Percentiles rank a stretch among this genome's conserved stretches.
These are phyloP conservation scores for Anthracocystis walkeri DNA, from an alignment of 1,284 basidiomycete species.

Conservation along the genomic window DNA sequence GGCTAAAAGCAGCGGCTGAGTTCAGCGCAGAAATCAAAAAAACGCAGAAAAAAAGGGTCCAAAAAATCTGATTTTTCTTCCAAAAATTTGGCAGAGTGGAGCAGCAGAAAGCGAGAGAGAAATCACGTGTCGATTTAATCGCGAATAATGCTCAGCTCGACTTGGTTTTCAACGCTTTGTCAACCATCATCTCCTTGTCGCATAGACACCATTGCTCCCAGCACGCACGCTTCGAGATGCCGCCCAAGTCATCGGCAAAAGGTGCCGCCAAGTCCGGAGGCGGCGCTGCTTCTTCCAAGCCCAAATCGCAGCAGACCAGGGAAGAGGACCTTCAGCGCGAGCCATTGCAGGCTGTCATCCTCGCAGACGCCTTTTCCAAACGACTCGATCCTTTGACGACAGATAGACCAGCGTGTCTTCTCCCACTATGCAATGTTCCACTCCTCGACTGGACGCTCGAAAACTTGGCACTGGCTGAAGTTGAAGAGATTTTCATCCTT, in stretches of 20 bases:
- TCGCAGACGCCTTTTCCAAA: constrained; percentile 94
- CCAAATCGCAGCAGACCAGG: constrained; percentile 43
- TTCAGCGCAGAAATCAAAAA: not conserved
- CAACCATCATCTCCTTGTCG: constrained; percentile 2
- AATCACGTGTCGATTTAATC: constrained; percentile 12
- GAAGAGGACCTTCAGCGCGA: constrained; percentile 64
- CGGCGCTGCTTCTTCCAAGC: constrained; percentile 29
- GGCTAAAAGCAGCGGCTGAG: constrained; percentile 4
- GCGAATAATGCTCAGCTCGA: not conserved
- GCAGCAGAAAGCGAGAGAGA: not conserved
- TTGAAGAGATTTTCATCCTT: constrained; percentile 94
- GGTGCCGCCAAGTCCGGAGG: constrained; percentile 24
- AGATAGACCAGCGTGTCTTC: constrained; percentile 74
- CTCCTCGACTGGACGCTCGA: constrained; percentile 97
- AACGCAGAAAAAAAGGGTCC: not conserved
- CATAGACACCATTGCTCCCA: no score
- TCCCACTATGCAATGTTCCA: constrained; percentile 93
- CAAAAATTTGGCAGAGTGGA: not conserved
- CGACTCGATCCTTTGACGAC: constrained; percentile 86
- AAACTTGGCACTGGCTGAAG: constrained; percentile 87
- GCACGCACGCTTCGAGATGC: constrained; percentile 17
- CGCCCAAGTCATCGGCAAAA: constrained; percentile 35
- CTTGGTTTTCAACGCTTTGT: not conserved
- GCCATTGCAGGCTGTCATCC: constrained; percentile 84
- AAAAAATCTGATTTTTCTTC: not conserved